A percentile compares a stretch with the other conserved stretches of the same genome.
phyloP scores from a whole-genome alignment of 2,329 filamentous ascomycete genomes.

The Hypoxylon sp. region DNA sequence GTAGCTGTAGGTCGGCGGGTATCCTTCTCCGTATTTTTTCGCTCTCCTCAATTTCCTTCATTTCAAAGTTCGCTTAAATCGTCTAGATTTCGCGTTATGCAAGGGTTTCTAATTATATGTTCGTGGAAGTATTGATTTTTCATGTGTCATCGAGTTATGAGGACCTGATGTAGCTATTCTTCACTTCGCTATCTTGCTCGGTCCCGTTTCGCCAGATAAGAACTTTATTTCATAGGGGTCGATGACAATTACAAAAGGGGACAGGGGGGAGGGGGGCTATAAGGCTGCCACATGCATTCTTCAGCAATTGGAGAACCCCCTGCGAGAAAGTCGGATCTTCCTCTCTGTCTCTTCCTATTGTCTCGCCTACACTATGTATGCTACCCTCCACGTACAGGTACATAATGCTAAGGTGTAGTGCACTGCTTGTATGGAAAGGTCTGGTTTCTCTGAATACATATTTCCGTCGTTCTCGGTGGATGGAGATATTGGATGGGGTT shows the following conservation, averaged over 20 bases:
- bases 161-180: not conserved
- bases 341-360: not conserved
- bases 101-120: not conserved
- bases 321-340: slow-evolving; percentile 26
- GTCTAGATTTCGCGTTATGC: not conserved
- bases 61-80: not conserved
- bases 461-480: no score
- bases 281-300: slow-evolving; percentile 34
- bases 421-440: slow-evolving; percentile 1
- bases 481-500: slow-evolving; percentile 4
- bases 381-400: slow-evolving; percentile 25
- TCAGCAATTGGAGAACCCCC: slow-evolving; percentile 26
- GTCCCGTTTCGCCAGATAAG: slow-evolving; percentile 31
- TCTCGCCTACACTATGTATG: slow-evolving; percentile 11
- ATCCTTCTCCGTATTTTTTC: slow-evolving; percentile 8
- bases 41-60: not conserved
- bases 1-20: slow-evolving; percentile 3
- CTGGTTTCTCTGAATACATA: slow-evolving; percentile 10
- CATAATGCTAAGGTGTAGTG: slow-evolving; percentile 1
- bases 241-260: slow-evolving; percentile 7
- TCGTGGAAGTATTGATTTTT: not conserved
- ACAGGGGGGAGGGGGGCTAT: slow-evolving; percentile 25
- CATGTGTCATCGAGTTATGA: not conserved
- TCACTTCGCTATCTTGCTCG: not conserved
- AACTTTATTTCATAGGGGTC: slow-evolving; percentile 34